These are phyloP conservation scores for Populus alba DNA, from an alignment of 345 rosid genomes.

Conservation along the genomic window DNA sequence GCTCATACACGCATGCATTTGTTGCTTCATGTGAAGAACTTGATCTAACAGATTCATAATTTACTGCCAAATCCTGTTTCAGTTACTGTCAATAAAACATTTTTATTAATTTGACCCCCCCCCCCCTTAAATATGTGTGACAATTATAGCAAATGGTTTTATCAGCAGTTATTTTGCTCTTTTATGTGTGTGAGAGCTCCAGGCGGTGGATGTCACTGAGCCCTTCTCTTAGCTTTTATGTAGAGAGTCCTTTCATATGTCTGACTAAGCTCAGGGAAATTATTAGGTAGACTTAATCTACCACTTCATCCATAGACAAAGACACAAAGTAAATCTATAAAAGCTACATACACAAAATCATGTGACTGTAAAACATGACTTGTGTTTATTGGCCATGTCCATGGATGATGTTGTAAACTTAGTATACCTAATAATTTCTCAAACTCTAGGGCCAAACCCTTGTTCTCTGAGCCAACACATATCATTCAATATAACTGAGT, in stretches of 20 bases:
- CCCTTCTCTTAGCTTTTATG: neutral
- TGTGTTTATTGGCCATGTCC: neutral
- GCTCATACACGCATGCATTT: neutral
- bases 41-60: neutral
- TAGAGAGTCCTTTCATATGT: no score
- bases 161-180: neutral
- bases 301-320: no score
- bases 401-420: no score
- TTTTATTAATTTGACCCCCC: neutral
- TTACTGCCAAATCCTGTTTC: neutral
- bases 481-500: no score
- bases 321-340: no score
- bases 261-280: no score
- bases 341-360: no score
- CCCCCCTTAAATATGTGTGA: neutral
- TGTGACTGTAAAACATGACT: no score
- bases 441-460: no score
- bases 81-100: neutral
- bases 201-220: neutral
- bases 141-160: neutral
- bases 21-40: neutral
- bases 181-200: neutral
- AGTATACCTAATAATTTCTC: no score
- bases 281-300: no score
- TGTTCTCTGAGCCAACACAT: no score